Evolutionary conservation across 805 yeast genomes (phyloP), one percentile per base, ranked within the genome.

Genomic region (Wickerhamomyces chambardii): DNA sequence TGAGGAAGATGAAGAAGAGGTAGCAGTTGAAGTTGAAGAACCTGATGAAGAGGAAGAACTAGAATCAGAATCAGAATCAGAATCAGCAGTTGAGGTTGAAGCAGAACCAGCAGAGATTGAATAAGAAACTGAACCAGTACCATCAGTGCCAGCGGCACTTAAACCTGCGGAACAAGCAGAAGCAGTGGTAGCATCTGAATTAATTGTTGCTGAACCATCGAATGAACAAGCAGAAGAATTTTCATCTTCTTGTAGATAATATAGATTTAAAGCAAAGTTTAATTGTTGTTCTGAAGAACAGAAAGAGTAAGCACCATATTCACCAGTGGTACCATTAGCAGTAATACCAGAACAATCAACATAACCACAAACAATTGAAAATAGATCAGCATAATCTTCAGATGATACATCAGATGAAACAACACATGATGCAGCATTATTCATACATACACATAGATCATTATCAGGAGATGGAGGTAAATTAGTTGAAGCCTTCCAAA

Each of bases 391-490:
- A 55, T 82, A 83, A 48, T 81, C 79, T 4, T 67, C 68, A n/a
- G n/a, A n/a, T n/a, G n/a, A n/a, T 14, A 50, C 46, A 39, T 61
- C 66, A 39, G 80, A 83, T 43, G 61, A 64, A 41, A 83, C 72
- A 42, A 78, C 81, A 73, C 94, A 83, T 17, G 57, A 35, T 45
- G 70, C 63, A 11, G 86, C 60, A 19, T 49, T 47, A 26, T 67
- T 51, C 64, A 80, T 64, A 66, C 94, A 83, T 40, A 68, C 62
- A 68, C 92, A 83, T 37, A 72, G 64, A 31, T 55, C 67, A 34
- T 68, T 54, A 50, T 81, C 70, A 44, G 94, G 94, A 35, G 86
- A 78, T 58, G 92, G 94, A 50, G 94, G 94, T 53, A 83, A 66
- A 24, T 51, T 58, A n/a, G 79, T 66, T 24, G 76, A 56, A 37